Evolutionary conservation across 2,329 filamentous ascomycete genomes (phyloP).

Genomic region (Cladophialophora carrionii): DNA sequence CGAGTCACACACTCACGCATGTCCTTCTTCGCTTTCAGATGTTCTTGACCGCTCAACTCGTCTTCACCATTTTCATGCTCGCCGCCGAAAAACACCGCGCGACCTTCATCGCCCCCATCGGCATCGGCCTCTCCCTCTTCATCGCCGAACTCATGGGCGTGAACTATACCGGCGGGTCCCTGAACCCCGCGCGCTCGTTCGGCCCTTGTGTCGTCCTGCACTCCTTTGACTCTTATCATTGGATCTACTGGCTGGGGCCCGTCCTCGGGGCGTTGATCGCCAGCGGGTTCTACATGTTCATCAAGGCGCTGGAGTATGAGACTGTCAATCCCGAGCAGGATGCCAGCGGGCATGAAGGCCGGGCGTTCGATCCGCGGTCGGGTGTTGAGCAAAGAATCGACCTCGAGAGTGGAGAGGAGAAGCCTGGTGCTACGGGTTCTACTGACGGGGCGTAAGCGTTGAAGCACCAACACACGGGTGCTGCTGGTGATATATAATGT

Average conservation of each 20-base stretch:
- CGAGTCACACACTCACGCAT: background rate
- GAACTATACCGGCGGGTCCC: conserved; percentile 52
- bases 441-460: background rate
- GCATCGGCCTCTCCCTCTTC: conserved; percentile 72
- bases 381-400: background rate
- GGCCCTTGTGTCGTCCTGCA: conserved; percentile 52
- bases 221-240: conserved; percentile 52
- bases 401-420: background rate
- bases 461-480: background rate
- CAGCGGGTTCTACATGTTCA: conserved; percentile 52
- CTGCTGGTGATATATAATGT: background rate
- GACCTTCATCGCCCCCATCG: conserved; percentile 71
- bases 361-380: conserved; percentile 3
- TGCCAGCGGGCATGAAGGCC: background rate
- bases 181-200: conserved; percentile 54
- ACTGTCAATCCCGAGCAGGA: conserved; percentile 52
- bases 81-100: conserved; percentile 73
- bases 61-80: conserved; percentile 69
- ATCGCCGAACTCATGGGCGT: conserved; percentile 51
- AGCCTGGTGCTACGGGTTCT: background rate
- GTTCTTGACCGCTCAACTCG: conserved; percentile 65
- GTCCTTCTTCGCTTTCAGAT: conserved; percentile 47
- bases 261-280: conserved; percentile 52
- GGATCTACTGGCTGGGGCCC: conserved; percentile 46
- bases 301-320: conserved; percentile 51